phyloP scores from a whole-genome alignment of 495 filamentous ascomycete species.

The Tetracladium setigerum region DNA sequence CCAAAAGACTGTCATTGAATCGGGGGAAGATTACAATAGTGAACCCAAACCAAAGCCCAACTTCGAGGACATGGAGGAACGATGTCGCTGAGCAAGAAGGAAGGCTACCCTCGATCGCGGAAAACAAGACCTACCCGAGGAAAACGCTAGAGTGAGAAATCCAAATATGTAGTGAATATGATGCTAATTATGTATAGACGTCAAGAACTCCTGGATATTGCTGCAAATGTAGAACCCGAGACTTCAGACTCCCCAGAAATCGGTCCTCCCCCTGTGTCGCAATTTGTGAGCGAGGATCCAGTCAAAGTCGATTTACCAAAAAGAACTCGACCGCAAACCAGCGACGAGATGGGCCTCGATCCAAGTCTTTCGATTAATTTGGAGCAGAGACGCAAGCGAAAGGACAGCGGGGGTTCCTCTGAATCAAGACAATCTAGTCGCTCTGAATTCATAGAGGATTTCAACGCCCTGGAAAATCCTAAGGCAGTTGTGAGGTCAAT shows the following conservation, averaged over 20 bases:
- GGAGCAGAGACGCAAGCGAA: slow-evolving; percentile 42
- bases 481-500: too few species aligned
- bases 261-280: slow-evolving; percentile 56
- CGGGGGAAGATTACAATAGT: slow-evolving; percentile 18
- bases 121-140: slow-evolving; percentile 71
- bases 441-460: not conserved
- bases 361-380: slow-evolving; percentile 34
- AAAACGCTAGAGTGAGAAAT: slow-evolving; percentile 62
- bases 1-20: slow-evolving; percentile 21
- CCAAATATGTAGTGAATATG: not conserved
- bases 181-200: slow-evolving; percentile 27
- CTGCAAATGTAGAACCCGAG: slow-evolving; percentile 21
- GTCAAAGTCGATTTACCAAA: slow-evolving; percentile 44
- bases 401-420: slow-evolving; percentile 29
- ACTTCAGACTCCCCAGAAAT: slow-evolving; percentile 54
- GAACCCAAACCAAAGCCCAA: slow-evolving; percentile 32
- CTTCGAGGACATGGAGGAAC: slow-evolving; percentile 42
- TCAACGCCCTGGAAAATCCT: not conserved
- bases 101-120: slow-evolving; percentile 70
- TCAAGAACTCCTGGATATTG: slow-evolving; percentile 36
- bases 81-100: slow-evolving; percentile 50
- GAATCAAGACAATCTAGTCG: slow-evolving; percentile 1
- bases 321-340: slow-evolving; percentile 6
- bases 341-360: slow-evolving; percentile 17
- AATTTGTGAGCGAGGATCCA: slow-evolving; percentile 54